Conservation (phyloP, 768 basidiomycete genomes). For the Leccinum sublutescens region DNA sequence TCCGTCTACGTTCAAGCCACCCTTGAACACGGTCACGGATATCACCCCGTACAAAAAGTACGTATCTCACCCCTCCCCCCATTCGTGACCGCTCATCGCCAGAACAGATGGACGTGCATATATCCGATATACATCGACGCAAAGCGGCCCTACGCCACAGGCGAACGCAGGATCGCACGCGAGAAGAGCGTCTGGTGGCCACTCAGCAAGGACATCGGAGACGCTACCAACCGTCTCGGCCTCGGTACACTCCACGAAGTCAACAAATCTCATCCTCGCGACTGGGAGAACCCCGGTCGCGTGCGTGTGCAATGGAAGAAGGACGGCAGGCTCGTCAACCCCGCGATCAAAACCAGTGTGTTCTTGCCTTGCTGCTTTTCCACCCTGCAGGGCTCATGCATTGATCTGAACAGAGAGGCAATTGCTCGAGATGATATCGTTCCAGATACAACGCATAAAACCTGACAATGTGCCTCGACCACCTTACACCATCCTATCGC, state of each 20-base stretch:
- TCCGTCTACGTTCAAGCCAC: slow-evolving; percentile 21
- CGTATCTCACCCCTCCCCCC: slow-evolving; percentile 26
- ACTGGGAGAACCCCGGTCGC: slow-evolving; percentile 98
- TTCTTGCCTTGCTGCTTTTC: slow-evolving; percentile 13
- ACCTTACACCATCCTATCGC: slow-evolving; percentile 48
- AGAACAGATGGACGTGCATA: slow-evolving; percentile 84
- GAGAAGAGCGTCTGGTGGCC: slow-evolving; percentile 92
- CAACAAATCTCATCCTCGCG: slow-evolving; percentile 86
- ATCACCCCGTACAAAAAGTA: slow-evolving; percentile 84
- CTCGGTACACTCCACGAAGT: slow-evolving; percentile 86
- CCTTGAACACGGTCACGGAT: slow-evolving; percentile 53
- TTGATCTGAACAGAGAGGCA: slow-evolving; percentile 61
- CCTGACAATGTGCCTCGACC: slow-evolving; percentile 67
- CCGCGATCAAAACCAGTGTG: slow-evolving; percentile 74
- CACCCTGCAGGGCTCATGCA: background rate
- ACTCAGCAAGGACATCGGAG: slow-evolving; percentile 87
- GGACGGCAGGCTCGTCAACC: slow-evolving; percentile 64
- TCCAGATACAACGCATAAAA: slow-evolving; percentile 70
- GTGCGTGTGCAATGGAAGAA: slow-evolving; percentile 93
- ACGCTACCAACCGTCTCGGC: slow-evolving; percentile 74
- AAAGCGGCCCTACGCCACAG: slow-evolving; percentile 82
- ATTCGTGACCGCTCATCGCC: slow-evolving; percentile 5
- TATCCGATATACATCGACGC: slow-evolving; percentile 98
- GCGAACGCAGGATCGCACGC: slow-evolving; percentile 78
- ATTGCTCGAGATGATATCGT: slow-evolving; percentile 69